phyloP scores from a whole-genome alignment of 176 grass and related monocot species.

The Eragrostis nindensis region DNA sequence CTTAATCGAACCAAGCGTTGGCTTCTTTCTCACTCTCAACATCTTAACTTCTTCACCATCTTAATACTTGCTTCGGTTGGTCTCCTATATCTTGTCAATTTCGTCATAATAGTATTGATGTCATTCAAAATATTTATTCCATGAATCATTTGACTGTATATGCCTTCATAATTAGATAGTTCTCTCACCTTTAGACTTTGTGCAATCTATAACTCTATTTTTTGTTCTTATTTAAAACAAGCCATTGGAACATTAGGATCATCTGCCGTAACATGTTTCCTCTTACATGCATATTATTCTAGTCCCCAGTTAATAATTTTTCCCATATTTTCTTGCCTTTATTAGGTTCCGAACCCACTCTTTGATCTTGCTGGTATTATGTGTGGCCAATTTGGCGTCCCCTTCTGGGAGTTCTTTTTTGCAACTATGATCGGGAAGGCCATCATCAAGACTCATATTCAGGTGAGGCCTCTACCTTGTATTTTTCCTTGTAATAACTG shows the following conservation, averaged over 20 bases:
- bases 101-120: not conserved
- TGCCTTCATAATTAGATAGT: conserved; percentile 18
- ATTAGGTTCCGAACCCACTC: conserved; percentile 89
- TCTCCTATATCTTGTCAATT: conserved; percentile 16
- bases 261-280: not conserved
- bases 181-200: not conserved
- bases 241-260: not conserved
- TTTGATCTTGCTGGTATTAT: conserved; percentile 99
- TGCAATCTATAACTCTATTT: conserved; percentile 3
- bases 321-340: conserved; percentile 24
- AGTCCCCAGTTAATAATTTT: not conserved
- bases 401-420: conserved; percentile 98
- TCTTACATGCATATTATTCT: not conserved
- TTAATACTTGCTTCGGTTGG: conserved; percentile 94
- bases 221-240: conserved; percentile 29
- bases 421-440: conserved; percentile 92
- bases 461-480: conserved; percentile 53
- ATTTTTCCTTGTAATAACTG: conserved; percentile 4
- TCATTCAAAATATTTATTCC: conserved; percentile 25
- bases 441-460: conserved; percentile 95
- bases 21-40: conserved; percentile 84
- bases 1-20: conserved; percentile 73
- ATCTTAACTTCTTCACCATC: conserved; percentile 94
- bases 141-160: not conserved
- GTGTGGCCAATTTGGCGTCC: conserved; percentile 97